Conservation (phyloP, 306 rosid genomes). For the Castanospermum australe region DNA sequence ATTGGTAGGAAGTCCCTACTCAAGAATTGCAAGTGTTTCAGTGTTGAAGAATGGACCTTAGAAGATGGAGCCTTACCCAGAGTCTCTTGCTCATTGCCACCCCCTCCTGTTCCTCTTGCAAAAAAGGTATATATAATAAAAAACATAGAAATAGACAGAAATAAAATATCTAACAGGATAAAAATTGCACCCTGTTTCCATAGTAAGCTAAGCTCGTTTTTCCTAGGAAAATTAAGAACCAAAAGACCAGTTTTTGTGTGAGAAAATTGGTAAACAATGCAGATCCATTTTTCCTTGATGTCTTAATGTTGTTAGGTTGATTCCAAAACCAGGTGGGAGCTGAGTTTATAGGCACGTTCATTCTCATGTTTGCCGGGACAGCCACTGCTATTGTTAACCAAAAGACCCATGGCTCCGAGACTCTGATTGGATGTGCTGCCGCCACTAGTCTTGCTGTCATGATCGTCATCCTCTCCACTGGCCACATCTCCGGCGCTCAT, state of each 20-base stretch:
- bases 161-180: neutral
- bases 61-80: constrained; percentile 72
- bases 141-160: neutral
- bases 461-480: constrained; percentile 74
- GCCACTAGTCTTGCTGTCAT: constrained; percentile 78
- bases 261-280: neutral
- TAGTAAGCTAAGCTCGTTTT: neutral
- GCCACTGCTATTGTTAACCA: constrained; percentile 81
- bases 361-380: constrained; percentile 71
- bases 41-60: constrained; percentile 53
- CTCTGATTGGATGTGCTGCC: constrained; percentile 69
- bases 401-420: constrained; percentile 58
- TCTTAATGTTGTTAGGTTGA: constrained; percentile 2
- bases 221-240: neutral
- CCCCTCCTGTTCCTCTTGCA: constrained; percentile 70
- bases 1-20: constrained; percentile 56
- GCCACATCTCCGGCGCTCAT: constrained; percentile 92
- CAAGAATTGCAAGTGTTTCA: constrained; percentile 58
- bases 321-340: constrained; percentile 74
- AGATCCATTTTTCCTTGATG: constrained; percentile 1
- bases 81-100: constrained; percentile 62
- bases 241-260: neutral
- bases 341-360: constrained; percentile 80
- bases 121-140: constrained; percentile 49
- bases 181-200: neutral